Evolutionary conservation across 139 green algal genomes (phyloP).

Genomic region (Closterium sp.): DNA sequence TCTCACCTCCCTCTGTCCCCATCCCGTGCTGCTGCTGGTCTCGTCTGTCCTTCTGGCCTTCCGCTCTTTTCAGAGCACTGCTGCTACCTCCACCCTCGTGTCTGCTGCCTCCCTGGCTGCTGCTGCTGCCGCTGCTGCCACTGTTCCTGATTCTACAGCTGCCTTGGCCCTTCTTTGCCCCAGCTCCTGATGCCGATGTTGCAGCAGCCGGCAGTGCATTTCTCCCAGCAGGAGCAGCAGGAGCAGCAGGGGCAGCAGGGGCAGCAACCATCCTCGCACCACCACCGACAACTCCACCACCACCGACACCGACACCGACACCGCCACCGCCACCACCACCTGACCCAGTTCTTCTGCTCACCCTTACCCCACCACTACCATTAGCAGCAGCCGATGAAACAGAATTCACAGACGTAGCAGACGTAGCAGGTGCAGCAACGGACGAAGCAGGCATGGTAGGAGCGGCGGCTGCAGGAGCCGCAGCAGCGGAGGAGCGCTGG

Average conservation of each 20-base stretch:
- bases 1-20: background rate
- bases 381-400: background rate
- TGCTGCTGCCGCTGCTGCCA: background rate
- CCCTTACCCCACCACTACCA: background rate
- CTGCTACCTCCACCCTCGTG: background rate
- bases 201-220: background rate
- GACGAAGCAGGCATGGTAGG: background rate
- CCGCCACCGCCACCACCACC: background rate
- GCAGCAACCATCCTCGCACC: background rate
- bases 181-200: background rate
- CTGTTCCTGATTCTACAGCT: background rate
- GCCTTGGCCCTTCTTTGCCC: background rate
- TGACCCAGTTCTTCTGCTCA: background rate
- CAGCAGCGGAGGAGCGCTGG: background rate
- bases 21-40: background rate
- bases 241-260: background rate
- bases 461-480: background rate
- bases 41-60: background rate
- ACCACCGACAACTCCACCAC: background rate
- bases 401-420: background rate
- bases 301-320: background rate
- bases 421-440: background rate
- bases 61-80: background rate
- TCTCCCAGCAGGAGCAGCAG: background rate
- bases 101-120: background rate